Percentiles rank a stretch among this genome's conserved stretches.
Conservation (phyloP, 805 yeast genomes). For the Lipomyces yamadae region DNA sequence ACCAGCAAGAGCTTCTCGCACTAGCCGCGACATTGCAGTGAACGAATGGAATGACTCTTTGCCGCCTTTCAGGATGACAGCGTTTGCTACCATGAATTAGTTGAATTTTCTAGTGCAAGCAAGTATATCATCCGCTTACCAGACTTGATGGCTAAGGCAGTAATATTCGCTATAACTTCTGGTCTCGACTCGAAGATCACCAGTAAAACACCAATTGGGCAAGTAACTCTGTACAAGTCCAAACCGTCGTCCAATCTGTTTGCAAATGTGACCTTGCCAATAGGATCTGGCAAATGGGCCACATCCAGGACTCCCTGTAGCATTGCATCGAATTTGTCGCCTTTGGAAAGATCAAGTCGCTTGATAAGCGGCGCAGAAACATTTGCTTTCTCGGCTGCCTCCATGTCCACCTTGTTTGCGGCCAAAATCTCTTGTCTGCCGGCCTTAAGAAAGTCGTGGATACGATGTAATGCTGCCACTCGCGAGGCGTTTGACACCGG, state of each 20-base stretch:
- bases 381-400: slow-evolving; percentile 60
- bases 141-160: slow-evolving; percentile 92
- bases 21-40: slow-evolving; percentile 74
- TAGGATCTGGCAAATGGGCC: slow-evolving; percentile 85
- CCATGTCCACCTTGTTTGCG: slow-evolving; percentile 79
- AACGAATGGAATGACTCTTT: slow-evolving; percentile 89
- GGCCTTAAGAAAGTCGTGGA: slow-evolving; percentile 68
- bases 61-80: slow-evolving; percentile 97
- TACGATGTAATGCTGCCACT: slow-evolving; percentile 69
- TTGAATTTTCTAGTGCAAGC: neutral
- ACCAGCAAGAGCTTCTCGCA: slow-evolving; percentile 60
- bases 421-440: slow-evolving; percentile 65
- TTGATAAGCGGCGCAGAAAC: slow-evolving; percentile 63
- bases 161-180: slow-evolving; percentile 96
- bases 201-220: slow-evolving; percentile 92
- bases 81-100: slow-evolving; percentile 48
- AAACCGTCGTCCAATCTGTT: slow-evolving; percentile 89
- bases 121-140: slow-evolving; percentile 56
- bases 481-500: slow-evolving; percentile 75
- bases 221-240: slow-evolving; percentile 77
- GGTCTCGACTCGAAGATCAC: slow-evolving; percentile 97
- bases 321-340: slow-evolving; percentile 91
- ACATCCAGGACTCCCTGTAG: slow-evolving; percentile 93
- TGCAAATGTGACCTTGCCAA: slow-evolving; percentile 85
- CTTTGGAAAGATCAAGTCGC: slow-evolving; percentile 78